These are phyloP conservation scores for Plectosphaerella cucumerina DNA, from an alignment of 2,329 filamentous ascomycete genomes.

Conservation along the genomic window DNA sequence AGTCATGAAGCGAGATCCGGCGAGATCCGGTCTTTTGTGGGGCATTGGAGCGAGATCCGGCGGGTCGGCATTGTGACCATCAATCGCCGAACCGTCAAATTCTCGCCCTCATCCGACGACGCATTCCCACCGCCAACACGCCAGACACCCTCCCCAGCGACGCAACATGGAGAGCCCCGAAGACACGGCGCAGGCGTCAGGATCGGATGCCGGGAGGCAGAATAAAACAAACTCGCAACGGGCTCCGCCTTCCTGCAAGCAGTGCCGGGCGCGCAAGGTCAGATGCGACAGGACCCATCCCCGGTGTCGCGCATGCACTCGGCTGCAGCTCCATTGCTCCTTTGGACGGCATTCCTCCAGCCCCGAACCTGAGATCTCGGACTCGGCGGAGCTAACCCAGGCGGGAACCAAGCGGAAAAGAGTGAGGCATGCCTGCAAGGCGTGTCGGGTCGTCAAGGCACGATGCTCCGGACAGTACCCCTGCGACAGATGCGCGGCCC, in stretches of 20 bases:
- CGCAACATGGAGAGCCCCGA: neutral
- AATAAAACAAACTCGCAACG: no score
- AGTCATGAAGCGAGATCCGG: no score
- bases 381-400: constrained; percentile 14
- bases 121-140: no score
- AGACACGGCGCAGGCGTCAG: neutral
- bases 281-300: constrained; percentile 7
- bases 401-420: constrained; percentile 22
- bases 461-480: constrained; percentile 25
- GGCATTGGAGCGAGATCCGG: no score
- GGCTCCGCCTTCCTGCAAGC: constrained; percentile 3
- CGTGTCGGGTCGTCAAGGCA: constrained; percentile 28
- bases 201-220: neutral
- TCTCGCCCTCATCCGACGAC: no score
- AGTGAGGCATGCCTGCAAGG: constrained; percentile 21
- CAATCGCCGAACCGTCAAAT: no score
- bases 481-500: neutral
- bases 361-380: neutral
- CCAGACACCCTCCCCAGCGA: neutral
- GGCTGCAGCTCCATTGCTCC: neutral
- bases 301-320: neutral
- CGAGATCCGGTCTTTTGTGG: no score
- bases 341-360: neutral
- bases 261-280: constrained; percentile 8
- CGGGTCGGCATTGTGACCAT: no score